These are phyloP conservation scores for Tephrocybe sp. DNA, from an alignment of 768 basidiomycete genomes.

Conservation along the genomic window DNA sequence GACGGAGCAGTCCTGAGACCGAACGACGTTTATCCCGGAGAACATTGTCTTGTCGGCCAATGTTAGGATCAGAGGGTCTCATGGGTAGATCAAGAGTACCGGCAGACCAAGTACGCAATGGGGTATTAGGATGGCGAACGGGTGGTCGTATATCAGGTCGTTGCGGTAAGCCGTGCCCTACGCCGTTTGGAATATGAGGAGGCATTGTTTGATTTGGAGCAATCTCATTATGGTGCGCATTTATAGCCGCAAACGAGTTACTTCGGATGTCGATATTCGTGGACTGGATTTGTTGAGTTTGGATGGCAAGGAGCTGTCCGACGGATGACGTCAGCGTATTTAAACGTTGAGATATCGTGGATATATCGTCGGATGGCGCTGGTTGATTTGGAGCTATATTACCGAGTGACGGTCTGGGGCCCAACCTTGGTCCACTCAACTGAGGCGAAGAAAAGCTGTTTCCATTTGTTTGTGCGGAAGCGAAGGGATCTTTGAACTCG, in stretches of 20 bases:
- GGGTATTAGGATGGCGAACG: constrained; percentile 65
- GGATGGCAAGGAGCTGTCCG: constrained; percentile 78
- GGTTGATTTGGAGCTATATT: constrained; percentile 75
- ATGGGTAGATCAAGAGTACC: constrained; percentile 76
- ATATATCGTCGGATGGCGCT: constrained; percentile 67
- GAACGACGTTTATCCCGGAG: constrained; percentile 76
- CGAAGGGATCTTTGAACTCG: constrained; percentile 86
- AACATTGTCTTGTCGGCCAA: constrained; percentile 43
- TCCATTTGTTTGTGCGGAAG: constrained; percentile 39
- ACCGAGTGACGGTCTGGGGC: constrained; percentile 63
- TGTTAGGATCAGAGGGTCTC: constrained; percentile 47
- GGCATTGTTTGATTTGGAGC: constrained; percentile 47
- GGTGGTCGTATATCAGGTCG: constrained; percentile 63
- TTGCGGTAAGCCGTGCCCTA: constrained; percentile 63
- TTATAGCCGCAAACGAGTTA: constrained; percentile 40
- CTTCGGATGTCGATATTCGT: constrained; percentile 37
- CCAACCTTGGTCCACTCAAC: constrained; percentile 47
- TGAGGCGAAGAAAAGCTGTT: constrained; percentile 32
- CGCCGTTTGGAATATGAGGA: constrained; percentile 38
- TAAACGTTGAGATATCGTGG: constrained; percentile 74
- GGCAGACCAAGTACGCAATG: constrained; percentile 83
- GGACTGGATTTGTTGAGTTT: constrained; percentile 70
- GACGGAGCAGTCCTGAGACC: constrained; percentile 62
- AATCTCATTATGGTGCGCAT: constrained; percentile 46
- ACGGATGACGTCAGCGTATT: constrained; percentile 83